Percentiles rank a stretch among this genome's conserved stretches.
Evolutionary conservation across 2,329 filamentous ascomycete species (phyloP).

Genomic region (Colletotrichum melonis): DNA sequence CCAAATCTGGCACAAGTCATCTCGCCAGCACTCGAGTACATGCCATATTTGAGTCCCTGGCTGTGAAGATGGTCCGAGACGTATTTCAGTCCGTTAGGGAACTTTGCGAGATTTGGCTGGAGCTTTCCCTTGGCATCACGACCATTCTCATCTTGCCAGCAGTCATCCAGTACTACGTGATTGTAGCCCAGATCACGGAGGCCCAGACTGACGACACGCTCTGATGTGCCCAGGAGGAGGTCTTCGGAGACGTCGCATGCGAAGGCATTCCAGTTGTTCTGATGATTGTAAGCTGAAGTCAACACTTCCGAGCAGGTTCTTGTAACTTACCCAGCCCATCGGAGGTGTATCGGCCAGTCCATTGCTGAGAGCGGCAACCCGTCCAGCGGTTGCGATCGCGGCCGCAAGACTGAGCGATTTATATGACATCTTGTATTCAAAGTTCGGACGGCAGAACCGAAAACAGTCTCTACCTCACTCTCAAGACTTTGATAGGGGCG

Average conservation of each 20-base stretch:
- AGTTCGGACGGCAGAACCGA: not conserved
- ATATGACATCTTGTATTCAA: not conserved
- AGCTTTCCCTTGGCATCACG: conserved; percentile 41
- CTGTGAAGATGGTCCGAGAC: conserved; percentile 49
- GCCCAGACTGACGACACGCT: conserved; percentile 40
- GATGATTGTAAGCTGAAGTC: not conserved
- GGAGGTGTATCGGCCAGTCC: conserved; percentile 37
- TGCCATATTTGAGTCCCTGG: conserved; percentile 50
- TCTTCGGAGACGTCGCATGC: conserved; percentile 35
- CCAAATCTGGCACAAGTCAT: conserved; percentile 60
- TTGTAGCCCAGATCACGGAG: conserved; percentile 44
- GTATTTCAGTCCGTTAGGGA: conserved; percentile 49
- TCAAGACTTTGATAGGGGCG: not conserved
- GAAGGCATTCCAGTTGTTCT: conserved; percentile 35
- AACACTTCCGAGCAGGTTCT: no score
- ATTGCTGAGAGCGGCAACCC: conserved; percentile 34
- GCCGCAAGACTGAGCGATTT: conserved; percentile 21
- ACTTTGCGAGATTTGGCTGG: conserved; percentile 47
- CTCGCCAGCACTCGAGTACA: conserved; percentile 55
- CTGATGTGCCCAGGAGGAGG: conserved; percentile 37
- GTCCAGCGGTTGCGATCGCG: conserved; percentile 21
- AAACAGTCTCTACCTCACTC: not conserved
- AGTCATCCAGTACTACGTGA: conserved; percentile 48
- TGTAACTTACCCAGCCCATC: conserved; percentile 37
- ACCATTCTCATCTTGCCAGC: conserved; percentile 46